phyloP scores from a whole-genome alignment of 179 eudicot species.

The Dionaea muscipula region DNA sequence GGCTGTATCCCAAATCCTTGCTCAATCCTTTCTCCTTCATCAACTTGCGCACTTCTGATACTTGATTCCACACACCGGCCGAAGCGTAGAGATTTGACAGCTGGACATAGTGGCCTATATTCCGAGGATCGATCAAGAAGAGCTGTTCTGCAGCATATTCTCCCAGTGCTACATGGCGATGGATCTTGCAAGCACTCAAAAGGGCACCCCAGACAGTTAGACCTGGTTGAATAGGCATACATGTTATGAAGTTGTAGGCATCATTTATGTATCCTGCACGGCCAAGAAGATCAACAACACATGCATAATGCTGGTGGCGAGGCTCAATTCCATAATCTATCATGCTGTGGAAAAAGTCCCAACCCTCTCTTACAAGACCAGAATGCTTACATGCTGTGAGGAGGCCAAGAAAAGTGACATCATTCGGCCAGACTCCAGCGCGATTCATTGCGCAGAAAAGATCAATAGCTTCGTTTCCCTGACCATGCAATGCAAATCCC shows the following conservation, averaged over 20 bases:
- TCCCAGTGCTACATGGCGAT: constrained; percentile 44
- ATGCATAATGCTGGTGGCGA: constrained; percentile 57
- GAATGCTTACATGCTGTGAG: constrained; percentile 68
- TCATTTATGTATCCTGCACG: constrained; percentile 45
- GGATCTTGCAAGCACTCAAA: constrained; percentile 52
- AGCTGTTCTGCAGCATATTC: constrained; percentile 51
- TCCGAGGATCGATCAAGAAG: constrained; percentile 38
- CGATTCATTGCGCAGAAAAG: constrained; percentile 40
- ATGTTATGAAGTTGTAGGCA: constrained; percentile 47
- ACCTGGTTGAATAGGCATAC: constrained; percentile 51
- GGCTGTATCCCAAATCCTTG: constrained; percentile 52
- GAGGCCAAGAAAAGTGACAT: constrained; percentile 59
- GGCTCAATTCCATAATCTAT: constrained; percentile 49
- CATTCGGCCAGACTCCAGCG: constrained; percentile 44
- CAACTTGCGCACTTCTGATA: constrained; percentile 30
- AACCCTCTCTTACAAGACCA: constrained; percentile 59
- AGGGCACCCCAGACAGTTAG: constrained; percentile 61
- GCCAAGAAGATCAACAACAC: constrained; percentile 65
- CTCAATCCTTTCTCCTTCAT: constrained; percentile 50
- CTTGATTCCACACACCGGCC: constrained; percentile 45
- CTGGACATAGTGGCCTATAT: constrained; percentile 62
- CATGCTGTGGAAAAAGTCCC: constrained; percentile 52
- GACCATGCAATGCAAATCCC: constrained; percentile 62
- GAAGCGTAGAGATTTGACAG: constrained; percentile 70
- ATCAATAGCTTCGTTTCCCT: constrained; percentile 48